Evolutionary conservation across 2,329 filamentous ascomycete species (phyloP).

Genomic region (Penicillium sp.): DNA sequence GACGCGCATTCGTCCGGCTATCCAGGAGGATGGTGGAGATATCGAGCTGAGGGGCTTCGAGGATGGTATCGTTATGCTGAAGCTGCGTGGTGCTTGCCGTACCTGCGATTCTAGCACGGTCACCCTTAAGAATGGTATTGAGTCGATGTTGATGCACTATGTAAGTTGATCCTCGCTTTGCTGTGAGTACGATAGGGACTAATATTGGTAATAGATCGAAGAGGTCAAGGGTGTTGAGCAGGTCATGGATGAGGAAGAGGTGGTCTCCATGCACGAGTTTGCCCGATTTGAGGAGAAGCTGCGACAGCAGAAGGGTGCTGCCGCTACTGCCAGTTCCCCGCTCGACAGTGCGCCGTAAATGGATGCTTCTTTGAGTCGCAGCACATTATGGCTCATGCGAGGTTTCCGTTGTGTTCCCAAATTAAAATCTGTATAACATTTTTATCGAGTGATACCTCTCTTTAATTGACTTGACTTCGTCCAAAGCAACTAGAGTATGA

Average conservation of each 20-base stretch:
- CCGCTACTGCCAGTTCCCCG: conserved; percentile 52
- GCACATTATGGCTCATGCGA: background rate
- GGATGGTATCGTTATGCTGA: conserved; percentile 78
- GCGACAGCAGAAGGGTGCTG: conserved; percentile 55
- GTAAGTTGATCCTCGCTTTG: conserved; percentile 52
- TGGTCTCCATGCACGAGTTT: conserved; percentile 82
- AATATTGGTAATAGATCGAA: conserved; percentile 65
- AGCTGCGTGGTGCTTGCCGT: conserved; percentile 86
- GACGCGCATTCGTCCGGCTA: conserved; percentile 89
- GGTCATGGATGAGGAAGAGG: conserved; percentile 87
- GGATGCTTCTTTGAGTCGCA: background rate
- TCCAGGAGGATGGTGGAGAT: conserved; percentile 96
- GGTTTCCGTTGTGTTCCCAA: background rate
- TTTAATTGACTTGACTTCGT: background rate
- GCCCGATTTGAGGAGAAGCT: conserved; percentile 91
- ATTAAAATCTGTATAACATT: conserved; percentile 2
- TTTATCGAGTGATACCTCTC: background rate
- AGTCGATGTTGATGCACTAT: conserved; percentile 97
- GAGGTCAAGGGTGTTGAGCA: conserved; percentile 92
- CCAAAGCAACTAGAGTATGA: background rate
- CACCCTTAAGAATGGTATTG: conserved; percentile 95
- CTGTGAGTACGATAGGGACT: conserved; percentile 5
- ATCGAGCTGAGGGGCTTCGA: conserved; percentile 93
- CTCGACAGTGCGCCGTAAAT: conserved; percentile 49
- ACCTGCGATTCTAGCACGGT: conserved; percentile 97